Evolutionary conservation across 257 asterid genomes (phyloP), one percentile per base, ranked within the genome.

Genomic region (Solanum sitiens): DNA sequence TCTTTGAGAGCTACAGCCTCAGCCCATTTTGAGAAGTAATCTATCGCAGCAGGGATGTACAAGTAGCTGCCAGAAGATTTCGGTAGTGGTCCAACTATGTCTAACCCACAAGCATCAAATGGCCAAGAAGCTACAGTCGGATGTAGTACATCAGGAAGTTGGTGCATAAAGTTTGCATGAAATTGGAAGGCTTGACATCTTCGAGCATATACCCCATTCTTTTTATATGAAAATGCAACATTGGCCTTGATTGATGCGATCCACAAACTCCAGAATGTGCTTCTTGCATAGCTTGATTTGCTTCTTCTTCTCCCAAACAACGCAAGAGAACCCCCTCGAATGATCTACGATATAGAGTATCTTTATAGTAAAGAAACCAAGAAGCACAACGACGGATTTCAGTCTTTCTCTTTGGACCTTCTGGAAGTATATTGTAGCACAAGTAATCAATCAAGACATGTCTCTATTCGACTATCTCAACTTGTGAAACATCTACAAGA

Each of bases 341-440:
- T 5, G 33, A 11, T 25, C 32, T 65, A 11, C 18, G 5, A n/a
- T 23, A 59, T 53, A 7, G 10, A 53, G n/a, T 18, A 53, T 53
- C n/a, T 20, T 16, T 7, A 16, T 53, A 53, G 18, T 18, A 53
- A 53, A 53, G 63, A 53, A 53, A 6, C 23, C 2, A 4, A 53
- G 63, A 23, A 6, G 2, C 63, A 53, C 4, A 2, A 1, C 0
- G 2, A 20, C 7, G 5, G 3, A 20, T 3, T 59, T 50, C 2
- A 2, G 1, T 59, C 67, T 59, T 59, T 59, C 11, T 59, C 10
- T 59, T 59, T 20, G 67, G 67, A 59, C 20, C 11, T 59, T 20
- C 7, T 59, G 12, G 67, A 3, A 27, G 30, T 27, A 27, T 27
- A 7, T 20, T 59, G 25, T 20, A 59, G n/a, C 25, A 63, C 11